A percentile compares a stretch with the other conserved stretches of the same genome.
Evolutionary conservation across 2,329 filamentous ascomycete species (phyloP).

Genomic region (Dactylonectria macrodidyma): DNA sequence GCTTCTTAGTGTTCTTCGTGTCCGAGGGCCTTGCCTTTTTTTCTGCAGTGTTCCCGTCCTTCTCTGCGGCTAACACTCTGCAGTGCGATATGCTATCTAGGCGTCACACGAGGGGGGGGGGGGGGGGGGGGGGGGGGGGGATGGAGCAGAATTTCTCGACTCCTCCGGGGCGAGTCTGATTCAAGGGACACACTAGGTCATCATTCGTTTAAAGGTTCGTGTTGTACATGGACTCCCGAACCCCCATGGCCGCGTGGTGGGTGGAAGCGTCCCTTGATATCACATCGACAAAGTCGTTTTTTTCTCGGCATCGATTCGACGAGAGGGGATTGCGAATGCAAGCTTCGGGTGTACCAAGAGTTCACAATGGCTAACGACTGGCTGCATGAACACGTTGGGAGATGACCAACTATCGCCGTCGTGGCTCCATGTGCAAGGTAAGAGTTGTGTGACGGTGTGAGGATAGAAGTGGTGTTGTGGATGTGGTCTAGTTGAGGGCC

Average conservation of each 20-base stretch:
- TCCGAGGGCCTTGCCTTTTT: slow-evolving; percentile 1
- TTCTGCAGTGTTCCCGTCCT: too few relatives aligned
- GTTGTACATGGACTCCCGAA: too few relatives aligned
- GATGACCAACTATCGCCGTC: neutral
- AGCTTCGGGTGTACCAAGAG: neutral
- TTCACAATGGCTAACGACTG: too few relatives aligned
- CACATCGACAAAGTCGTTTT: neutral
- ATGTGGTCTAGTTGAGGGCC: neutral
- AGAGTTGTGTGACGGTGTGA: slow-evolving; percentile 8
- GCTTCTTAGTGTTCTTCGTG: slow-evolving; percentile 15
- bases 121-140: too few relatives aligned
- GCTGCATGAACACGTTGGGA: neutral
- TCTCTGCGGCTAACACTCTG: neutral
- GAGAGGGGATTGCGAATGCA: neutral
- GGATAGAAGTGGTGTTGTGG: neutral
- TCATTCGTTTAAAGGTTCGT: slow-evolving; percentile 1
- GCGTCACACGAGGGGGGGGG: slow-evolving; percentile 14
- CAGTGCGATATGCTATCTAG: slow-evolving; percentile 18
- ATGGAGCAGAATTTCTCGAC: neutral
- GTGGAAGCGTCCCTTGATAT: neutral
- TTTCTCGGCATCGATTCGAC: slow-evolving; percentile 5
- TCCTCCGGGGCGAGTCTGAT: slow-evolving; percentile 14
- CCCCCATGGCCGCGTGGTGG: slow-evolving; percentile 17
- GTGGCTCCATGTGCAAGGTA: neutral
- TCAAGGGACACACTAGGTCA: slow-evolving; percentile 6